Conservation (phyloP, 371 early-diverging fungal genomes). For the Mucor velutinosus region DNA sequence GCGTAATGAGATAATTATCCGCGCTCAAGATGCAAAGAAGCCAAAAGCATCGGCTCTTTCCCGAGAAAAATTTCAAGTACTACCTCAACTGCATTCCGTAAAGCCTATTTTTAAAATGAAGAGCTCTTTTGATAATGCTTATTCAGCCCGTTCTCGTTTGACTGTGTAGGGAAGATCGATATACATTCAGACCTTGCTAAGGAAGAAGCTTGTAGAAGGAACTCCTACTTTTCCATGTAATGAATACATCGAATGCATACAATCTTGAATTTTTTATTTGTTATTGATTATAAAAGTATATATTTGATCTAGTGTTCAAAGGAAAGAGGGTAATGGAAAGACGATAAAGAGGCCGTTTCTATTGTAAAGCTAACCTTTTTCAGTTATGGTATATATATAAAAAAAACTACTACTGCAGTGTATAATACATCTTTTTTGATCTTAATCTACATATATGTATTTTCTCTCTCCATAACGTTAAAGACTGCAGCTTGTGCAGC, state of each 20-base stretch:
- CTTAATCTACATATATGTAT: not conserved
- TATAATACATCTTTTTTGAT: not conserved
- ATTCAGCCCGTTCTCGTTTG: no score
- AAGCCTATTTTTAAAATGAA: not conserved
- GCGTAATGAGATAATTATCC: no score
- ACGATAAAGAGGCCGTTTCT: not conserved
- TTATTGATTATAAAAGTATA: not conserved
- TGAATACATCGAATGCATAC: not conserved
- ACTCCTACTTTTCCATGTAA: not conserved
- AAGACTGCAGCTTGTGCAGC: constrained; percentile 26
- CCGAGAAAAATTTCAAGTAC: not conserved
- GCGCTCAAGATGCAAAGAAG: not conserved
- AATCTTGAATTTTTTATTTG: not conserved
- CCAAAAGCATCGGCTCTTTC: not conserved
- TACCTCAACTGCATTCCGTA: not conserved
- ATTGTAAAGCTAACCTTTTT: not conserved
- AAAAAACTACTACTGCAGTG: not conserved
- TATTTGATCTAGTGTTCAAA: no score
- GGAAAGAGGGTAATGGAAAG: no score
- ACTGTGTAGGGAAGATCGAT: no score
- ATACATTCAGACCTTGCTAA: not conserved
- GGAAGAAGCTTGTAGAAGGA: not conserved
- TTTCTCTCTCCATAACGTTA: constrained; percentile 20
- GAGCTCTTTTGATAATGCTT: no score
- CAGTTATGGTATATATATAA: not conserved